Conservation (phyloP, 148 eudicot genomes). For the Nepenthes gracilis region DNA sequence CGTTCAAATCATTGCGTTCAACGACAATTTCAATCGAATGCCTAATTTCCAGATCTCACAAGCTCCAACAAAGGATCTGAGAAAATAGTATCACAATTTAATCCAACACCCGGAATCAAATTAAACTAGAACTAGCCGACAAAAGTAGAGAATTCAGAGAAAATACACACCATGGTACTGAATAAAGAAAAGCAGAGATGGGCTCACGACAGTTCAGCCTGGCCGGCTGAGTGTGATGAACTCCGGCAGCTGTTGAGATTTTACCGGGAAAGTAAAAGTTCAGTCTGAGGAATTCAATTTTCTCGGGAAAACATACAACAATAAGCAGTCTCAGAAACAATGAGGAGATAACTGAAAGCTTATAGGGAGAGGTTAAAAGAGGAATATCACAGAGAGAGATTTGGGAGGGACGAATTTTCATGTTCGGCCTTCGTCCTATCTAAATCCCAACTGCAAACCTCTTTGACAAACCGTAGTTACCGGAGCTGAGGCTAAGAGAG, state of each 20-base stretch:
- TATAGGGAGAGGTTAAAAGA: not conserved
- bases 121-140: not conserved
- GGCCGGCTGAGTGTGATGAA: not conserved
- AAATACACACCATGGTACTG: not conserved
- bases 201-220: not conserved
- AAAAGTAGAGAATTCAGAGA: not conserved
- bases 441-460: not conserved
- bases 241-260: not conserved
- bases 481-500: not conserved
- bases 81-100: not conserved
- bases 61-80: not conserved
- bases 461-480: not conserved
- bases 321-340: not conserved
- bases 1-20: constrained; percentile 5
- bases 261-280: not conserved
- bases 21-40: not conserved
- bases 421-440: not conserved
- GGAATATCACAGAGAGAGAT: not conserved
- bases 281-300: not conserved
- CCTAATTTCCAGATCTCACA: not conserved
- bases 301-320: not conserved
- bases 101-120: not conserved
- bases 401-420: not conserved
- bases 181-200: not conserved
- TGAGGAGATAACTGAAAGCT: not conserved